These are phyloP conservation scores for Austroboletus novae-zelandiae DNA, from an alignment of 1,284 basidiomycete species.

Conservation along the genomic window DNA sequence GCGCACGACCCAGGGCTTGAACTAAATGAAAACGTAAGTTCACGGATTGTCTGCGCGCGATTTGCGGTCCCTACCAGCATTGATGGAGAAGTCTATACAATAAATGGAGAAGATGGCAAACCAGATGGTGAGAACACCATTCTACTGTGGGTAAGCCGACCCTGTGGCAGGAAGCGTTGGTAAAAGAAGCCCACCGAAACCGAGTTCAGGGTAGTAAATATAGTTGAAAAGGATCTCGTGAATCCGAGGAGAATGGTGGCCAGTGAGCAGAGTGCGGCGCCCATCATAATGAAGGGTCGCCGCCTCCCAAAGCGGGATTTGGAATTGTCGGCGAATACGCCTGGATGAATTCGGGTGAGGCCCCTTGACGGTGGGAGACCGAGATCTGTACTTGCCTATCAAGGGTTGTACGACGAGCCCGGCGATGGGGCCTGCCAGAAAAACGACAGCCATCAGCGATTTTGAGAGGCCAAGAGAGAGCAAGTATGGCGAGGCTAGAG, in stretches of 20 bases:
- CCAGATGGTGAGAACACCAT: conserved; percentile 64
- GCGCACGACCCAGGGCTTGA: conserved; percentile 80
- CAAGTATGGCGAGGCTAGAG: conserved; percentile 82
- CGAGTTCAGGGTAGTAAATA: conserved; percentile 49
- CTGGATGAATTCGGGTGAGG: conserved; percentile 25
- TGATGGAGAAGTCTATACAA: conserved; percentile 90
- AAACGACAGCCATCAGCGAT: conserved; percentile 86
- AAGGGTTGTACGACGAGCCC: conserved; percentile 92
- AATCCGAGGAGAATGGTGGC: conserved; percentile 87
- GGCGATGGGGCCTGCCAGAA: conserved; percentile 90
- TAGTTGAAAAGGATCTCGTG: conserved; percentile 68
- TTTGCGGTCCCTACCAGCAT: conserved; percentile 58
- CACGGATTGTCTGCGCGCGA: not conserved
- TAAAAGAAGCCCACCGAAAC: conserved; percentile 31
- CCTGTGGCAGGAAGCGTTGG: not conserved
- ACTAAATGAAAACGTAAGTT: conserved; percentile 40
- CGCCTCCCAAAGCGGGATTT: conserved; percentile 82
- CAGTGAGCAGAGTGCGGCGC: conserved; percentile 62
- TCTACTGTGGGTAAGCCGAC: conserved; percentile 38
- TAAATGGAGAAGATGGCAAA: conserved; percentile 87
- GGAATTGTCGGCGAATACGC: conserved; percentile 85
- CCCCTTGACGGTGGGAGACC: no score
- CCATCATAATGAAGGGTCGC: conserved; percentile 81
- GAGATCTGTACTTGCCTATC: conserved; percentile 49
- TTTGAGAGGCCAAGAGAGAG: conserved; percentile 88